A percentile compares a stretch with the other conserved stretches of the same genome.
Evolutionary conservation across 805 yeast species (phyloP).

Genomic region (Barnettozyma populi): DNA sequence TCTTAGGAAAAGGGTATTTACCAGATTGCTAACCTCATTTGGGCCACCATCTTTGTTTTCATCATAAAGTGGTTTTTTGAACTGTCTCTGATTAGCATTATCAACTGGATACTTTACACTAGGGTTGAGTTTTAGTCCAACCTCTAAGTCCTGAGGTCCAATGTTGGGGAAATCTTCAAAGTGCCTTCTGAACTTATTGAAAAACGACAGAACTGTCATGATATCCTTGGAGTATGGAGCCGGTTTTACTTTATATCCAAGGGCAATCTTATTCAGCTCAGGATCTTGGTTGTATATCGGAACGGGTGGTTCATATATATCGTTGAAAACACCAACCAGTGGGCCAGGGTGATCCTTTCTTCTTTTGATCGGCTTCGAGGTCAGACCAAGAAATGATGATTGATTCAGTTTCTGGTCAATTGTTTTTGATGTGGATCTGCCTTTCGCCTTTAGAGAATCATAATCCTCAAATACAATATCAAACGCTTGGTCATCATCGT

Average conservation of each 20-base stretch:
- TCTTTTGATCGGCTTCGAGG: constrained; percentile 3
- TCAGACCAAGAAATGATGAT: not conserved
- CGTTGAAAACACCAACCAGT: constrained; percentile 15
- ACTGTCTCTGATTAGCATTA: constrained; percentile 12
- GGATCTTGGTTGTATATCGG: not conserved
- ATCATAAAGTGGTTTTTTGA: not conserved
- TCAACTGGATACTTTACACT: constrained; percentile 10
- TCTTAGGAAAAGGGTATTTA: constrained; percentile 14
- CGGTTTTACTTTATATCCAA: constrained; percentile 23
- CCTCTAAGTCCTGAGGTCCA: constrained; percentile 25
- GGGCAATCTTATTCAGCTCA: constrained; percentile 16
- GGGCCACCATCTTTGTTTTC: constrained; percentile 1
- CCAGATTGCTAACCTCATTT: constrained; percentile 12
- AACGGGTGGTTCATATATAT: constrained; percentile 10
- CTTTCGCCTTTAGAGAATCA: constrained; percentile 18
- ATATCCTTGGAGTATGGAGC: constrained; percentile 23
- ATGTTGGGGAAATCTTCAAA: constrained; percentile 17
- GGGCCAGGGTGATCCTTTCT: constrained; percentile 24
- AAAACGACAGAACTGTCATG: constrained; percentile 17
- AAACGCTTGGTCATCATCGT: not conserved
- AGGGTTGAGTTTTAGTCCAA: constrained; percentile 17
- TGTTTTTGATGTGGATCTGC: constrained; percentile 16
- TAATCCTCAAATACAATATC: constrained; percentile 18
- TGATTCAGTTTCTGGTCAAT: not conserved
- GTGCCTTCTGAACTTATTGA: constrained; percentile 16